These are phyloP conservation scores for Botrytis galanthina DNA, from an alignment of 2,329 filamentous ascomycete genomes.

Conservation along the genomic window DNA sequence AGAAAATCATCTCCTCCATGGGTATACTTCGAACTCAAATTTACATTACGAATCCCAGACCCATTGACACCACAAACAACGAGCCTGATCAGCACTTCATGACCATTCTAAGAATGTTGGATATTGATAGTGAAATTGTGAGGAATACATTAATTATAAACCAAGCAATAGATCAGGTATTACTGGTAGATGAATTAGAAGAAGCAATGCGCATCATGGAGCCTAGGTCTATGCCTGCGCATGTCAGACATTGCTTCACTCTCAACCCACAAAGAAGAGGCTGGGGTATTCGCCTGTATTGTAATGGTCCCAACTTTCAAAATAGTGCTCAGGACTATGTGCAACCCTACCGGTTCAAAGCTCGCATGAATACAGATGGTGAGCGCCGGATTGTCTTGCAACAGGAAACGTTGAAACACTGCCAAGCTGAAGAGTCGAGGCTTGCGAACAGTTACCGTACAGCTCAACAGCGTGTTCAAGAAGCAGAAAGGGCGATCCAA, in stretches of 20 bases:
- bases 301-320: constrained; percentile 40
- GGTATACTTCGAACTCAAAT: constrained; percentile 42
- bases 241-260: constrained; percentile 71
- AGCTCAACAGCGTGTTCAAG: constrained; percentile 47
- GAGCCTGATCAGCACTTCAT: constrained; percentile 73
- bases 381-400: constrained; percentile 61
- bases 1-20: constrained; percentile 59
- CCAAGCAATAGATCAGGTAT: constrained; percentile 76
- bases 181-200: constrained; percentile 67
- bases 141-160: constrained; percentile 82
- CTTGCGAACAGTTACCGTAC: constrained; percentile 42
- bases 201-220: constrained; percentile 71
- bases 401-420: constrained; percentile 50
- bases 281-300: constrained; percentile 59
- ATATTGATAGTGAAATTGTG: constrained; percentile 77
- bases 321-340: constrained; percentile 52
- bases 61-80: constrained; percentile 58
- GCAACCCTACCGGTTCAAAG: constrained; percentile 34
- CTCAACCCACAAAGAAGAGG: constrained; percentile 60
- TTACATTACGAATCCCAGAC: constrained; percentile 55
- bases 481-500: constrained; percentile 48
- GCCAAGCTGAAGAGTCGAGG: constrained; percentile 54
- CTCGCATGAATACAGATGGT: constrained; percentile 79
- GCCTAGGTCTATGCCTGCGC: constrained; percentile 54
- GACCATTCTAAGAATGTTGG: constrained; percentile 76